phyloP scores from a whole-genome alignment of 306 rosid genomes.

The Cyclanthera cordifolia region DNA sequence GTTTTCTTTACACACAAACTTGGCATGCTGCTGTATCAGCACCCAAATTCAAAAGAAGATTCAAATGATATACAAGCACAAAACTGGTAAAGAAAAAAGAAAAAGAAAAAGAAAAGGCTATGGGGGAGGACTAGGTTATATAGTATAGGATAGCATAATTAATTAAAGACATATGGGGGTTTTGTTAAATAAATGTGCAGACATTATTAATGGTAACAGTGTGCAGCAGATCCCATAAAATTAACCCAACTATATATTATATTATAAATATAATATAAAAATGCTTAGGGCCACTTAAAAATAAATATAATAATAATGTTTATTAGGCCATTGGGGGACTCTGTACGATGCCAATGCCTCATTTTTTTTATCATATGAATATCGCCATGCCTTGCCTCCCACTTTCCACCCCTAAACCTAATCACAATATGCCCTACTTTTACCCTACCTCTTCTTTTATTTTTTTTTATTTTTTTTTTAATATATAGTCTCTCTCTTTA shows the following conservation, averaged over 20 bases:
- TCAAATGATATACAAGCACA: too few relatives aligned
- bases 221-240: constrained; percentile 11
- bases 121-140: neutral
- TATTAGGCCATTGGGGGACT: neutral
- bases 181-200: neutral
- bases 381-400: neutral
- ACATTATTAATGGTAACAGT: neutral
- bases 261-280: neutral
- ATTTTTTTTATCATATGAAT: neutral
- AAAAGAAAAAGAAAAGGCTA: too few relatives aligned
- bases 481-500: too few relatives aligned
- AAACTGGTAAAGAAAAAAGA: neutral
- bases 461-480: too few relatives aligned
- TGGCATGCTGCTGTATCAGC: too few relatives aligned
- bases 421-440: neutral
- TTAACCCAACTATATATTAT: neutral
- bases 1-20: too few relatives aligned
- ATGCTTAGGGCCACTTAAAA: neutral
- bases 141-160: neutral
- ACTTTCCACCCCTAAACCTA: neutral
- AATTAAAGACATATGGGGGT: neutral
- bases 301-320: too few relatives aligned
- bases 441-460: neutral
- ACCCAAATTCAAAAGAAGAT: too few relatives aligned
- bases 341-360: neutral